These are phyloP conservation scores for Thuidium tamariscinum DNA, from an alignment of 225 moss, liverwort and hornwort species.

Conservation along the genomic window DNA sequence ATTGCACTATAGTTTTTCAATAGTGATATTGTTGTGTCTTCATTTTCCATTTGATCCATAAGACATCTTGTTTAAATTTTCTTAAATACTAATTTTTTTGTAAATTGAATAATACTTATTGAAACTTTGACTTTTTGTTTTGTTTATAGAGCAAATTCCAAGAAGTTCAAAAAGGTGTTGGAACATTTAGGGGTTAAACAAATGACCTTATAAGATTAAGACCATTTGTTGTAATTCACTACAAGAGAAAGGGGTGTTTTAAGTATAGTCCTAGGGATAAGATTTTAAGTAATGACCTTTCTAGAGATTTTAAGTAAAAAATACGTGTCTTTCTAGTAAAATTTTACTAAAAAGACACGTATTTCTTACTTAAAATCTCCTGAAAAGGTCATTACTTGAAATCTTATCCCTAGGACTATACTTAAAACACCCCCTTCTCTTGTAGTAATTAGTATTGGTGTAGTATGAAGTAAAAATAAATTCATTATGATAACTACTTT, in stretches of 20 bases:
- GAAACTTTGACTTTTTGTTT: neutral
- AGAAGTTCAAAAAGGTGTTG: neutral
- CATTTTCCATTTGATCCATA: neutral
- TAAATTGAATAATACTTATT: neutral
- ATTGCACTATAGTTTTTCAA: neutral
- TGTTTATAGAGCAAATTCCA: neutral
- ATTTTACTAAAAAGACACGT: no score
- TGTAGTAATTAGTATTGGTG: no score
- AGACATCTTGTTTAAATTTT: neutral
- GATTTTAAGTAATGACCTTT: no score
- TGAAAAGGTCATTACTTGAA: no score
- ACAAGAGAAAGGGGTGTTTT: no score
- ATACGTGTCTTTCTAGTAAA: no score
- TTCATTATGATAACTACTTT: no score
- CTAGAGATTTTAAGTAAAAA: no score
- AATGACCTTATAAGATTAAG: neutral
- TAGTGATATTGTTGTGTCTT: neutral
- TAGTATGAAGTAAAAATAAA: accelerated
- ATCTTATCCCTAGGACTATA: no score
- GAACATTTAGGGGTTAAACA: accelerated
- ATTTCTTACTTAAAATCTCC: no score
- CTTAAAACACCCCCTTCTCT: no score
- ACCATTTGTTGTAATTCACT: neutral
- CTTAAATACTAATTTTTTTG: neutral
- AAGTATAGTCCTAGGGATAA: no score